Conservation (phyloP, 2,329 filamentous ascomycete genomes). For the Apiospora rasikravindrae region DNA sequence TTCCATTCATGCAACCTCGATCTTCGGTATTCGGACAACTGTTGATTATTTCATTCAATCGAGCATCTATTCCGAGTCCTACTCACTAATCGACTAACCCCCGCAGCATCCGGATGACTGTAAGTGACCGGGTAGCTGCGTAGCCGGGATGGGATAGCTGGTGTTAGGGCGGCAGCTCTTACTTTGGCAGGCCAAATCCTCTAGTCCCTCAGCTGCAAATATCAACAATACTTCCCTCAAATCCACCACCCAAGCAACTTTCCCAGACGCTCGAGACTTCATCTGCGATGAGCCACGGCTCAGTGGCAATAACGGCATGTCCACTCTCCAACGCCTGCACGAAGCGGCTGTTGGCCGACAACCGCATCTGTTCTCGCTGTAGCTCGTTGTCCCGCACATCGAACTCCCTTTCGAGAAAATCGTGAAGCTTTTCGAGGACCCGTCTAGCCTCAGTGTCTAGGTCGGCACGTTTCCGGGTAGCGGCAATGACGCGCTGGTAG, state of each 20-base stretch:
- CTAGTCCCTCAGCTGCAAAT: not conserved
- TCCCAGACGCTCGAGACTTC: conserved; percentile 6
- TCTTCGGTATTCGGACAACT: not conserved
- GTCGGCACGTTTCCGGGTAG: not conserved
- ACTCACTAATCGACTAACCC: not conserved
- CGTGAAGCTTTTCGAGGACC: not conserved
- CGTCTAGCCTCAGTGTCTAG: not conserved
- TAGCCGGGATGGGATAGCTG: not conserved
- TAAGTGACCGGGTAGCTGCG: not conserved
- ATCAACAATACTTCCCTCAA: not conserved
- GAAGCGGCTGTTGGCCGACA: conserved; percentile 9
- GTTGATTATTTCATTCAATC: not conserved
- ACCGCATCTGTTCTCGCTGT: not conserved
- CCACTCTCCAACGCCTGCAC: not conserved
- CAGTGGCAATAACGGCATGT: not conserved
- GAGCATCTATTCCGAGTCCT: not conserved
- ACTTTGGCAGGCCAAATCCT: not conserved
- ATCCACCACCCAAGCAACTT: not conserved
- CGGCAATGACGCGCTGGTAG: not conserved
- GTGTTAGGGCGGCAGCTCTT: not conserved
- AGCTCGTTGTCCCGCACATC: not conserved
- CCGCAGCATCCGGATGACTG: not conserved
- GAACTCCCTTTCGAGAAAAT: not conserved
- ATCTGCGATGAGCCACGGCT: conserved; percentile 1
- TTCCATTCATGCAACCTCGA: not conserved